Conservation (phyloP, 495 filamentous ascomycete species). For the Aspergillus diversus region DNA sequence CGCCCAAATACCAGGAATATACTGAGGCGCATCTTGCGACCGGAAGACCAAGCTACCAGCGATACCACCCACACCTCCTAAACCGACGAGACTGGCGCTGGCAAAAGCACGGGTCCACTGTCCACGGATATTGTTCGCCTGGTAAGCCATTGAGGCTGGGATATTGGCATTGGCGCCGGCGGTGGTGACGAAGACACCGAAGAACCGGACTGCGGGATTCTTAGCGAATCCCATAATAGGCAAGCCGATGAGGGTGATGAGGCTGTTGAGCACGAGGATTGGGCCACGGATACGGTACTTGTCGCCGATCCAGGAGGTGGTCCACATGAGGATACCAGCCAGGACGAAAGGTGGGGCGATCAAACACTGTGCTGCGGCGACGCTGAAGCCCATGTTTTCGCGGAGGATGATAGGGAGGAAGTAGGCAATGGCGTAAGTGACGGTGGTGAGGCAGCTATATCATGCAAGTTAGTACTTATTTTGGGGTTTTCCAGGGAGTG, state of each 20-base stretch:
- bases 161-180: slow-evolving; percentile 65
- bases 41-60: slow-evolving; percentile 60
- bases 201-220: slow-evolving; percentile 57
- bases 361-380: slow-evolving; percentile 62
- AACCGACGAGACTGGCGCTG: slow-evolving; percentile 56
- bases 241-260: slow-evolving; percentile 54
- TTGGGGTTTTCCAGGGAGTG: not conserved
- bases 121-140: slow-evolving; percentile 68
- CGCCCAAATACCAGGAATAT: slow-evolving; percentile 58
- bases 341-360: slow-evolving; percentile 65
- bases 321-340: slow-evolving; percentile 63
- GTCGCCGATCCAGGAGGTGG: slow-evolving; percentile 57
- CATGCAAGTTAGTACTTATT: not conserved
- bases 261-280: slow-evolving; percentile 58
- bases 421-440: slow-evolving; percentile 68
- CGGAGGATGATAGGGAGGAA: slow-evolving; percentile 68
- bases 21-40: slow-evolving; percentile 57
- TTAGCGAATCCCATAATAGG: slow-evolving; percentile 57
- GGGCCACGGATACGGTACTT: slow-evolving; percentile 59
- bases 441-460: slow-evolving; percentile 54
- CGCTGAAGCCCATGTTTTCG: slow-evolving; percentile 59
- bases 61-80: slow-evolving; percentile 66
- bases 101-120: slow-evolving; percentile 68
- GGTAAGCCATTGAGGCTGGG: slow-evolving; percentile 59
- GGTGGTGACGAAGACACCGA: slow-evolving; percentile 66